Evolutionary conservation across 2,329 filamentous ascomycete species (phyloP), one percentile per base, ranked within the genome.

Genomic region (Truncatella angustata): DNA sequence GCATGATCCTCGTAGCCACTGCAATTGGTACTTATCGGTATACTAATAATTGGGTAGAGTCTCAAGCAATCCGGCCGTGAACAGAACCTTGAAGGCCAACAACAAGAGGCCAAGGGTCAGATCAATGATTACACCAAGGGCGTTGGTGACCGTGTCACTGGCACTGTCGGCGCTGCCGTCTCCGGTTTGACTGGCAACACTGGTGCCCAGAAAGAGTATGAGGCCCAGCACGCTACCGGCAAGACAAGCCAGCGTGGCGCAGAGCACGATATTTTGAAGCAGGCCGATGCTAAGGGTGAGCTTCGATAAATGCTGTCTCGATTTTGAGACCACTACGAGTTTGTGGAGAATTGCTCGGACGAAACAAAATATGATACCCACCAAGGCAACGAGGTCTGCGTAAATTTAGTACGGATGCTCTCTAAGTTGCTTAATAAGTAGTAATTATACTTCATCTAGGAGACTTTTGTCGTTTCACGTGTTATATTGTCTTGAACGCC

Each of bases 241-340:
- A 96, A 94, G 85, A 89, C 88, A 18, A 79, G 83, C 65, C 88
- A 96, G 79, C 82, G 91, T 18, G 88, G 91, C 46, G 91, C 87
- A 1, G 91, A 96, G 80, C 74, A 80, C 34, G 91, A 96, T 65
- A 79, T 96, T 52, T 74, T 87, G 70, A 92, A 90, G 81, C 76
- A 89, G 76, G 81, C 76, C 0, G 78, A 82, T 58, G 75, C 77
- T 12, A 63, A 66, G 53, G 53, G 58, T 23, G 48, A 24, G 30
- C 16, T 50, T 16, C 24, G 39, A 30, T 34, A 23, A 30, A 47
- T 23, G 37, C 18, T 20, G 11, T 12, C 9, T 23, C n/a, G n/a
- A n/a, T n/a, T n/a, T n/a, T n/a, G n/a, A n/a, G n/a, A n/a, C n/a
- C n/a, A n/a, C n/a, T n/a, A n/a, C n/a, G n/a, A n/a, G n/a, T n/a